These are phyloP conservation scores for Cunninghamia lanceolata DNA, from an alignment of 75 land plant genomes.

Conservation along the genomic window DNA sequence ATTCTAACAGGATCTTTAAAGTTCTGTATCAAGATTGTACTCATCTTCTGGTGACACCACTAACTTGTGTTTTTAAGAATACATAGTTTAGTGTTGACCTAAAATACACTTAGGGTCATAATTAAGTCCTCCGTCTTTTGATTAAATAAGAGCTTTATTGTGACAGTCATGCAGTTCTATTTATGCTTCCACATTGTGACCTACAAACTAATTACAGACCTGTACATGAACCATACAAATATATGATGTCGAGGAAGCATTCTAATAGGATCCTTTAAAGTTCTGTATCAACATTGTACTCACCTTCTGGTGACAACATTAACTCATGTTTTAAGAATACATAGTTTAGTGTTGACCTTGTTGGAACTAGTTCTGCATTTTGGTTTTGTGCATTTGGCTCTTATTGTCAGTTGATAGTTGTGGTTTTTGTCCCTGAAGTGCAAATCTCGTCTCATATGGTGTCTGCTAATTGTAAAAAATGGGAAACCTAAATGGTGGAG, in stretches of 20 bases:
- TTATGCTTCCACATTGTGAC: not conserved
- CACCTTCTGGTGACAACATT: not conserved
- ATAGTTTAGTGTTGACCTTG: not conserved
- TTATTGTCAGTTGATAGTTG: too few relatives aligned
- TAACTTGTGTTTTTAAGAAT: not conserved
- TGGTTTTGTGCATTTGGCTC: too few relatives aligned
- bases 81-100: conserved; percentile 1
- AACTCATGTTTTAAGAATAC: not conserved
- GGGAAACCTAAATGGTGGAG: too few relatives aligned
- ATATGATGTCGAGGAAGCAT: not conserved
- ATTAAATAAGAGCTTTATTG: not conserved
- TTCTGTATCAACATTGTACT: not conserved
- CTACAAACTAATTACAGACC: not conserved
- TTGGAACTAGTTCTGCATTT: too few relatives aligned
- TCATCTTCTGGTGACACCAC: not conserved
- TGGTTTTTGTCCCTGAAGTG: too few relatives aligned
- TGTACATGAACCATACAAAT: not conserved
- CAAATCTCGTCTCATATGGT: too few relatives aligned
- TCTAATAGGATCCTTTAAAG: not conserved
- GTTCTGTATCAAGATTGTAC: not conserved
- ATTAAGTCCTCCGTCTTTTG: not conserved
- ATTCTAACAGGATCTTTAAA: not conserved
- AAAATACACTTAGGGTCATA: not conserved
- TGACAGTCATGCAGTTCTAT: not conserved
- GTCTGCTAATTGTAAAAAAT: too few relatives aligned